Percentiles rank a stretch among this genome's conserved stretches.
phyloP scores from a whole-genome alignment of 176 grass and related monocot genomes.

The Phyllostachys edulis region DNA sequence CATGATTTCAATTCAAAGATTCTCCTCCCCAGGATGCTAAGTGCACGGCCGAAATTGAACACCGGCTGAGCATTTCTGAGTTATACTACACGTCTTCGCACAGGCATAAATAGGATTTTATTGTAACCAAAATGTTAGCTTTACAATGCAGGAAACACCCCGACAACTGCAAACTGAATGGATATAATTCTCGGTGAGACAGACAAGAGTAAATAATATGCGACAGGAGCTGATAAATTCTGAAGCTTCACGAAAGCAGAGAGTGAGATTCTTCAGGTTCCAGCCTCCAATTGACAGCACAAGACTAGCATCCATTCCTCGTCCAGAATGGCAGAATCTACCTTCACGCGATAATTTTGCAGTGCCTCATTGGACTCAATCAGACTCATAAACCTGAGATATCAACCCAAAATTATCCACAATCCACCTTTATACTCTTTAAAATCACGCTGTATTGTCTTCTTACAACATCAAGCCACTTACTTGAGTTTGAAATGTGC shows the following conservation, averaged over 20 bases:
- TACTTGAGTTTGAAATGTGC: constrained; percentile 24
- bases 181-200: not conserved
- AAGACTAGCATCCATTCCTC: not conserved
- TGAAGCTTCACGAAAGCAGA: constrained; percentile 8
- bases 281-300: not conserved
- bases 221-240: not conserved
- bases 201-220: not conserved
- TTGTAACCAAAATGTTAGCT: not conserved
- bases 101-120: not conserved
- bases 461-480: not conserved
- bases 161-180: not conserved
- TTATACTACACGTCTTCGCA: not conserved
- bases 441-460: not conserved
- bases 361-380: not conserved
- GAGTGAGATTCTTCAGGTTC: not conserved
- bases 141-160: not conserved
- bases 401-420: constrained; percentile 15
- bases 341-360: not conserved
- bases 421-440: not conserved
- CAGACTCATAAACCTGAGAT: not conserved
- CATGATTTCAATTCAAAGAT: not conserved
- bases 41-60: not conserved
- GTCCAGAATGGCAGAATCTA: not conserved
- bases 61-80: not conserved
- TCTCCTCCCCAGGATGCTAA: not conserved